phyloP scores from a whole-genome alignment of 106 monocot genomes.

The Posidonia australis region DNA sequence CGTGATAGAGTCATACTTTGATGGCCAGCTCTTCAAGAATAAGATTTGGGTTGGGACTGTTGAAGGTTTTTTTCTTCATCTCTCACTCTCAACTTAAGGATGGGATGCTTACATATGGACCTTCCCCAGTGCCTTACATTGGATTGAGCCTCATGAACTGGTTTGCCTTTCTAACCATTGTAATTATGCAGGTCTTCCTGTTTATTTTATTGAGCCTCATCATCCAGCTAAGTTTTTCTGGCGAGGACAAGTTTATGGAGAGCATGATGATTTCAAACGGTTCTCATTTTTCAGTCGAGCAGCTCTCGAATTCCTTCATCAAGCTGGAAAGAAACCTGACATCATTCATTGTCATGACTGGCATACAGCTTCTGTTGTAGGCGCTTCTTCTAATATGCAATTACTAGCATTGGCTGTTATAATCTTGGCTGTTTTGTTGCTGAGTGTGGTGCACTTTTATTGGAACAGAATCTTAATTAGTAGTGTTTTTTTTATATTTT shows the following conservation, averaged over 20 bases:
- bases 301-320: slow-evolving; percentile 69
- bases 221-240: slow-evolving; percentile 82
- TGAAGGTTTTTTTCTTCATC: slow-evolving; percentile 42
- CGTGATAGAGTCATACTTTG: slow-evolving; percentile 61
- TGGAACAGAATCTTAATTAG: too few species aligned
- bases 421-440: not conserved
- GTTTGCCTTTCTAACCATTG: slow-evolving; percentile 5
- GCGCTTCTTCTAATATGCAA: slow-evolving; percentile 3
- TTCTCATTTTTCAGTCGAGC: slow-evolving; percentile 87
- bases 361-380: slow-evolving; percentile 92
- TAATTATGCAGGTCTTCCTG: slow-evolving; percentile 67
- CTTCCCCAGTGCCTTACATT: too few species aligned
- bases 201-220: slow-evolving; percentile 89
- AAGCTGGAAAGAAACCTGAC: slow-evolving; percentile 79
- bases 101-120: too few species aligned
- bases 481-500: not conserved
- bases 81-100: not conserved
- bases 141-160: not conserved
- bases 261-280: slow-evolving; percentile 89
- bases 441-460: too few species aligned
- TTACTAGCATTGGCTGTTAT: not conserved
- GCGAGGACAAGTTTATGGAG: slow-evolving; percentile 71
- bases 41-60: slow-evolving; percentile 90
- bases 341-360: slow-evolving; percentile 98
- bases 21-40: slow-evolving; percentile 68